phyloP scores from a whole-genome alignment of 345 rosid species.

The Dovyalis caffra region DNA sequence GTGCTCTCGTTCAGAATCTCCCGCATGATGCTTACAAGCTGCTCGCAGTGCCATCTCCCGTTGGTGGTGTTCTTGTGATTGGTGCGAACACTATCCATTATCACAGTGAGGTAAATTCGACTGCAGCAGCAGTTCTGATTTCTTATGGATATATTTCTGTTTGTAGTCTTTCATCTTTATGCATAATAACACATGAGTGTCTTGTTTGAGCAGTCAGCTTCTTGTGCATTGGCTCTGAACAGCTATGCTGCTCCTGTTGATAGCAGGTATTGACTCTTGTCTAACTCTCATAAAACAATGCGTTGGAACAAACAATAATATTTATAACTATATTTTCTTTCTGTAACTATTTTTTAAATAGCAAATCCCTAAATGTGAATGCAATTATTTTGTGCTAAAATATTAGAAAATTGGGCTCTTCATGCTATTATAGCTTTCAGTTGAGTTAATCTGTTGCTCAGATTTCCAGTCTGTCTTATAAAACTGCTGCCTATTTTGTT shows the following conservation, averaged over 20 bases:
- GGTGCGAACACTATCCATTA: conserved; percentile 84
- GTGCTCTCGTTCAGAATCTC: conserved; percentile 61
- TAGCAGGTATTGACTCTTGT: conserved; percentile 55
- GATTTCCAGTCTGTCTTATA: conserved; percentile 7
- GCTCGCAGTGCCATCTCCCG: conserved; percentile 94
- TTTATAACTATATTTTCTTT: background rate
- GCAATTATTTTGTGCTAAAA: background rate
- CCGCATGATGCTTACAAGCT: conserved; percentile 96
- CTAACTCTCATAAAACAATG: conserved; percentile 15
- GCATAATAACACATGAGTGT: conserved; percentile 8
- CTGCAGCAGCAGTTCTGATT: background rate
- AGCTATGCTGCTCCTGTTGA: conserved; percentile 72
- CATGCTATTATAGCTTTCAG: background rate
- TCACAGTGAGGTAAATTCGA: conserved; percentile 75
- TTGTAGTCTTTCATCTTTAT: conserved; percentile 6
- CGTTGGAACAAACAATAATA: background rate
- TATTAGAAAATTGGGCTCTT: background rate
- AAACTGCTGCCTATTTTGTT: background rate
- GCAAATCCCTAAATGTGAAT: background rate
- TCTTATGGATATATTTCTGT: conserved; percentile 7
- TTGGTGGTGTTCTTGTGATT: conserved; percentile 93
- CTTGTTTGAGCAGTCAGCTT: conserved; percentile 72
- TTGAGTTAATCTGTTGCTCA: background rate
- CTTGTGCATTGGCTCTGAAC: conserved; percentile 85
- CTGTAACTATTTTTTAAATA: background rate